Conservation (phyloP, 2,329 filamentous ascomycete genomes). For the Fusarium virguliforme region DNA sequence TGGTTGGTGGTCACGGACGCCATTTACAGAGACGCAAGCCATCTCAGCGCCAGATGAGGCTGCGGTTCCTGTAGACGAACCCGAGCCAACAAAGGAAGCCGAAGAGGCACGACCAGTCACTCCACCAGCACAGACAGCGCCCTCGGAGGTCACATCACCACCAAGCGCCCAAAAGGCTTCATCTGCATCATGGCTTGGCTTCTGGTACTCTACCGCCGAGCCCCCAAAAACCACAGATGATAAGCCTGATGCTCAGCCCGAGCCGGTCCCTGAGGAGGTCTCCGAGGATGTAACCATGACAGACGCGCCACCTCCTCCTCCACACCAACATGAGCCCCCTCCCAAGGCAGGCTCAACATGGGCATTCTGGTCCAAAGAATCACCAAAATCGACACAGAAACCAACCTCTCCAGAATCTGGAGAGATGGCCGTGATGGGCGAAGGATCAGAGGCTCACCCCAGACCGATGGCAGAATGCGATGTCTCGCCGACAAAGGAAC, state of each 20-base stretch:
- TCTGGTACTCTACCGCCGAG: slow-evolving; percentile 56
- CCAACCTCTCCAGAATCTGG: slow-evolving; percentile 60
- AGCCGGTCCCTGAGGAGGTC: slow-evolving; percentile 39
- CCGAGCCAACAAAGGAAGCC: slow-evolving; percentile 32
- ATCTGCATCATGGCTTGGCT: slow-evolving; percentile 60
- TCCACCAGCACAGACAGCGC: slow-evolving; percentile 43
- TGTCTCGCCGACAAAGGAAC: slow-evolving; percentile 59
- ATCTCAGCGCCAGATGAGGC: slow-evolving; percentile 16
- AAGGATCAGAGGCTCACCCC: slow-evolving; percentile 71
- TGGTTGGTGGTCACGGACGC: slow-evolving; percentile 64
- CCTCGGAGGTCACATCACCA: slow-evolving; percentile 35
- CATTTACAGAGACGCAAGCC: slow-evolving; percentile 48
- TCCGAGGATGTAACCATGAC: slow-evolving; percentile 62
- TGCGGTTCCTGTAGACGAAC: slow-evolving; percentile 37
- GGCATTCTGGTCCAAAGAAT: slow-evolving; percentile 84
- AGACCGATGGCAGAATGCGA: slow-evolving; percentile 63
- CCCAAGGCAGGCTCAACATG: slow-evolving; percentile 77
- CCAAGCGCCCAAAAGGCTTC: slow-evolving; percentile 35
- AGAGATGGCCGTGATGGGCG: slow-evolving; percentile 71
- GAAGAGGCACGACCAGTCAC: slow-evolving; percentile 43
- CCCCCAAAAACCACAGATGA: slow-evolving; percentile 33
- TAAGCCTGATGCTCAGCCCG: slow-evolving; percentile 23
- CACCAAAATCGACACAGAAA: slow-evolving; percentile 57
- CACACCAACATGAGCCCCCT: slow-evolving; percentile 54
- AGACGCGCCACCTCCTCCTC: slow-evolving; percentile 57